These are phyloP conservation scores for Rosa multiflora DNA, from an alignment of 306 rosid species.

Conservation along the genomic window DNA sequence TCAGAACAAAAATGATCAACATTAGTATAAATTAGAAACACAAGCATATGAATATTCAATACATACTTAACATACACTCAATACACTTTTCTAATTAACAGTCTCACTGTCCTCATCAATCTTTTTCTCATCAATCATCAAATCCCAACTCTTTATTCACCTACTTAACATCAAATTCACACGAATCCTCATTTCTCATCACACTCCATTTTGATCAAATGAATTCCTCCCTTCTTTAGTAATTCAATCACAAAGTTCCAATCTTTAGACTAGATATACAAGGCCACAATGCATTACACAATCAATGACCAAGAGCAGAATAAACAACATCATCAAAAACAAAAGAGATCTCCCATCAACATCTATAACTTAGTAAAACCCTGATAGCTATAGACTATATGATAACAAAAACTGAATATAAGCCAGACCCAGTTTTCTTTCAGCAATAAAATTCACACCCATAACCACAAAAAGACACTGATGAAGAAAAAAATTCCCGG, in stretches of 20 bases:
- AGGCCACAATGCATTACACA: not conserved
- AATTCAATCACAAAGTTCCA: not conserved
- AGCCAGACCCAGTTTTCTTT: not conserved
- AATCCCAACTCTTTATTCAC: not conserved
- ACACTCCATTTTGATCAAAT: not conserved
- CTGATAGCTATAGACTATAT: constrained; percentile 3
- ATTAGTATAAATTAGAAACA: constrained; percentile 7
- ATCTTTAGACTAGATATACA: not conserved
- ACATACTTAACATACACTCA: not conserved
- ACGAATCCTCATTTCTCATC: not conserved
- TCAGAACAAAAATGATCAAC: constrained; percentile 13
- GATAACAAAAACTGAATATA: not conserved
- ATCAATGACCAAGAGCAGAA: not conserved
- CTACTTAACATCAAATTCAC: not conserved
- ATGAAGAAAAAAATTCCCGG: constrained; percentile 13
- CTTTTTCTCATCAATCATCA: not conserved
- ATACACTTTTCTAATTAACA: not conserved
- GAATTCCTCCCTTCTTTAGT: not conserved
- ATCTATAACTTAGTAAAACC: not conserved
- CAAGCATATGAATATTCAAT: not conserved
- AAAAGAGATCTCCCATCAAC: constrained; percentile 4
- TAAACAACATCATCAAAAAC: not conserved
- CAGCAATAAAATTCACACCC: not conserved
- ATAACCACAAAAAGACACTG: constrained; percentile 15
- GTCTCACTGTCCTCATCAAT: not conserved